A percentile compares a stretch with the other conserved stretches of the same genome.
phyloP scores from a whole-genome alignment of 768 basidiomycete genomes.

The Phylloporus sp. region DNA sequence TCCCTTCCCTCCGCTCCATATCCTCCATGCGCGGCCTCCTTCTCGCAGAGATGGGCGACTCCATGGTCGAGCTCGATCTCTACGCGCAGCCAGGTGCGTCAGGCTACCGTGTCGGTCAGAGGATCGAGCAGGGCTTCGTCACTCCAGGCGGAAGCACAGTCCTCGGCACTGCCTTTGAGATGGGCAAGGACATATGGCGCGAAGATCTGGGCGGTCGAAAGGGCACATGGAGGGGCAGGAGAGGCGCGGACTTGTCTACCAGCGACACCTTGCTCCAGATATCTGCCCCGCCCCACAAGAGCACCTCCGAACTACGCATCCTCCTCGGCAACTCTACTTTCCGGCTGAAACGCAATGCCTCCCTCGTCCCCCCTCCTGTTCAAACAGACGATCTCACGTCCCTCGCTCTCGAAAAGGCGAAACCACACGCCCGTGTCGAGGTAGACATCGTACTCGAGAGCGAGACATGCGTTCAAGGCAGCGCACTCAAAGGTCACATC shows the following conservation, averaged over 20 bases:
- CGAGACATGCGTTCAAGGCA: slow-evolving; percentile 76
- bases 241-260: slow-evolving; percentile 34
- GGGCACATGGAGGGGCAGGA: slow-evolving; percentile 15
- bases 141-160: slow-evolving; percentile 29
- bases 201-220: slow-evolving; percentile 10
- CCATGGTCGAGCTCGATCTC: slow-evolving; percentile 42
- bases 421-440: slow-evolving; percentile 68
- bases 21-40: slow-evolving; percentile 44
- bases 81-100: slow-evolving; percentile 31
- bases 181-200: slow-evolving; percentile 22
- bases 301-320: slow-evolving; percentile 52
- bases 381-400: slow-evolving; percentile 12
- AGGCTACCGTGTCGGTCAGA: slow-evolving; percentile 38
- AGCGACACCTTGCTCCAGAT: slow-evolving; percentile 50
- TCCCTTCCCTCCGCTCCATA: slow-evolving; percentile 31
- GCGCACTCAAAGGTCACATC: slow-evolving; percentile 62
- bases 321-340: slow-evolving; percentile 60
- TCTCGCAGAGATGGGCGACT: slow-evolving; percentile 43
- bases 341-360: slow-evolving; percentile 50
- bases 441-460: slow-evolving; percentile 76
- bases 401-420: slow-evolving; percentile 65
- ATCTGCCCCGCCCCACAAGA: slow-evolving; percentile 45
- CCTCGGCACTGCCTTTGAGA: slow-evolving; percentile 11
- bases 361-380: slow-evolving; percentile 31
- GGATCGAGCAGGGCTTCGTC: slow-evolving; percentile 32